phyloP scores from a whole-genome alignment of 805 yeast genomes.

The Cyberlindnera mycetangii region DNA sequence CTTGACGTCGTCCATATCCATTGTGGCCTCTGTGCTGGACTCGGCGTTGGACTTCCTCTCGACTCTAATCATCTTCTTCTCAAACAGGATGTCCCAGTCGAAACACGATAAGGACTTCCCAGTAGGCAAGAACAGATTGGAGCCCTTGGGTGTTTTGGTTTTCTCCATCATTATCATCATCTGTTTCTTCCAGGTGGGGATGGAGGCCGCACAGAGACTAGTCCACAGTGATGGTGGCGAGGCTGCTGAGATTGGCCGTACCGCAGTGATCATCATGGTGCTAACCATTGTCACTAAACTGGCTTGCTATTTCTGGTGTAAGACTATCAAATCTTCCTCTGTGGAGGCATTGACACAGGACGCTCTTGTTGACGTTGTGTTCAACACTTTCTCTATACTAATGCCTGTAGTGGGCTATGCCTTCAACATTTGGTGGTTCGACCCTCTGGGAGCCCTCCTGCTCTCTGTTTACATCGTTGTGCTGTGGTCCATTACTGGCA shows the following conservation, averaged over 20 bases:
- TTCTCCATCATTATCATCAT: slow-evolving; percentile 69
- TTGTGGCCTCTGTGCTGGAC: slow-evolving; percentile 76
- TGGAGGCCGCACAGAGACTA: slow-evolving; percentile 53
- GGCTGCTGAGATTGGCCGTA: slow-evolving; percentile 45
- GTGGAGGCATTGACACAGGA: slow-evolving; percentile 81
- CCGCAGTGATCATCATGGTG: slow-evolving; percentile 59
- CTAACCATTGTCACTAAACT: slow-evolving; percentile 59
- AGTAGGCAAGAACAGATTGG: slow-evolving; percentile 68
- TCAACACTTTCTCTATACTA: slow-evolving; percentile 65
- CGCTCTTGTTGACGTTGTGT: slow-evolving; percentile 73
- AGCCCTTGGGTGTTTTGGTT: slow-evolving; percentile 75
- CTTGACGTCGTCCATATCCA: slow-evolving; percentile 69
- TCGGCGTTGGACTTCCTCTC: slow-evolving; percentile 72
- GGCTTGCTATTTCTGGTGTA: slow-evolving; percentile 63
- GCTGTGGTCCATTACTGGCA: slow-evolving; percentile 63
- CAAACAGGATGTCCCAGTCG: slow-evolving; percentile 48
- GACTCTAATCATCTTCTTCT: slow-evolving; percentile 65
- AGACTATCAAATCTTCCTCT: slow-evolving; percentile 55
- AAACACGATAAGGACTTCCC: slow-evolving; percentile 56
- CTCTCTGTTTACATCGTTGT: slow-evolving; percentile 59
- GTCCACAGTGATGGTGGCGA: slow-evolving; percentile 30
- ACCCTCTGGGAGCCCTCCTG: slow-evolving; percentile 67
- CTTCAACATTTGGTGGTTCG: slow-evolving; percentile 65
- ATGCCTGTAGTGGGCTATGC: slow-evolving; percentile 62
- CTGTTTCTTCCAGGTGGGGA: slow-evolving; percentile 70